Percentiles rank a stretch among this genome's conserved stretches.
These are phyloP conservation scores for Erigeron philadelphicus DNA, from an alignment of 140 eudicot species.

Conservation along the genomic window DNA sequence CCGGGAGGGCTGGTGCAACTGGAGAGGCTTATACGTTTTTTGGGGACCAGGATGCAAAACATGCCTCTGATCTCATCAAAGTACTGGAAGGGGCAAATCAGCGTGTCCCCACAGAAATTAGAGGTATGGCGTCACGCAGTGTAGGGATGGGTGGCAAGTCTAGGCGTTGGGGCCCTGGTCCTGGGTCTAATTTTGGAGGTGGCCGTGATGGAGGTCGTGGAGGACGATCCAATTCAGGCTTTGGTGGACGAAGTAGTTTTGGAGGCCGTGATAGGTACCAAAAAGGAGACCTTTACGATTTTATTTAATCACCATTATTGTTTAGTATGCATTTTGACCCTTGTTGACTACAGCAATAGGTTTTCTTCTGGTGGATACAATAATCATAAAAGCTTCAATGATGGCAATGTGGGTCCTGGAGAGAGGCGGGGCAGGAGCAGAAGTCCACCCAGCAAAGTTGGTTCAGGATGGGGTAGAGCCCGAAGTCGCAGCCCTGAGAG, in stretches of 20 bases:
- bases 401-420: constrained; percentile 29
- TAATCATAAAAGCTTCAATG: constrained; percentile 32
- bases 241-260: constrained; percentile 40
- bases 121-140: constrained; percentile 74
- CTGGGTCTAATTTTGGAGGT: constrained; percentile 45
- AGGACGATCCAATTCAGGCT: constrained; percentile 24
- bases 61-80: constrained; percentile 80
- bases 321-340: background rate
- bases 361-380: constrained; percentile 28
- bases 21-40: constrained; percentile 87
- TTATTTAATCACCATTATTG: background rate
- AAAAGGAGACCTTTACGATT: background rate
- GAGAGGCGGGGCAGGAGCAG: constrained; percentile 42
- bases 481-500: constrained; percentile 37
- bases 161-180: constrained; percentile 56
- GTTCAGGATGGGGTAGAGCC: constrained; percentile 33
- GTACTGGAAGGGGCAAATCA: constrained; percentile 93
- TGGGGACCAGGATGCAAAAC: constrained; percentile 69
- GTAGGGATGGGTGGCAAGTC: constrained; percentile 66
- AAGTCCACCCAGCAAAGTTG: constrained; percentile 30
- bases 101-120: constrained; percentile 65
- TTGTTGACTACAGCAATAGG: constrained; percentile 21
- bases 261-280: constrained; percentile 50
- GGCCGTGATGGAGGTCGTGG: constrained; percentile 47
- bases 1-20: constrained; percentile 97